A percentile compares a stretch with the other conserved stretches of the same genome.
These are phyloP conservation scores for Heliosperma pusillum DNA, from an alignment of 148 eudicot species.

Conservation along the genomic window DNA sequence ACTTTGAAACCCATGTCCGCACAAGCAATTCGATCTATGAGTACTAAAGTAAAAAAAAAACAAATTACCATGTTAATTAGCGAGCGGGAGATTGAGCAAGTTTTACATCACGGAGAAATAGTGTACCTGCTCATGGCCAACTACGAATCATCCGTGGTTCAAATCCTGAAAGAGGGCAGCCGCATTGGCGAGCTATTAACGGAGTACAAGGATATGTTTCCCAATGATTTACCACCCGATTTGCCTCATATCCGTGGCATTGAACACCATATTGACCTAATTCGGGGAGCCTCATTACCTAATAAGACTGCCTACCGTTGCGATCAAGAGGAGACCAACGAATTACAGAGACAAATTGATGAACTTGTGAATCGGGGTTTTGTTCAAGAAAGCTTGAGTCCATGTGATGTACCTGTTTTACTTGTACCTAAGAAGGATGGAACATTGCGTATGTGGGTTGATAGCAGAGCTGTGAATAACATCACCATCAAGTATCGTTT, in stretches of 20 bases:
- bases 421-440: neutral
- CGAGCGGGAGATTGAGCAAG: neutral
- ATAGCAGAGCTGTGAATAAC: neutral
- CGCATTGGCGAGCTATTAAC: neutral
- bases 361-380: neutral
- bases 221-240: neutral
- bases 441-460: neutral
- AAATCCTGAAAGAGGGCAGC: too few relatives aligned
- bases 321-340: neutral
- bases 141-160: too few relatives aligned
- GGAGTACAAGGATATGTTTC: neutral
- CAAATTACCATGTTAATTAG: neutral
- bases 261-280: neutral
- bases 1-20: neutral
- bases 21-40: neutral
- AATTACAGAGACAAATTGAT: neutral
- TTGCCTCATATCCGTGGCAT: neutral
- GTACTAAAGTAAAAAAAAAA: neutral
- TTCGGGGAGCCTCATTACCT: neutral
- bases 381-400: neutral
- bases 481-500: neutral
- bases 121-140: neutral
- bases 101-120: neutral
- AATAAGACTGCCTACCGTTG: too few relatives aligned
- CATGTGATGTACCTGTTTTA: neutral